phyloP scores from a whole-genome alignment of 441 rosid species.

The Erysimum pusillum region DNA sequence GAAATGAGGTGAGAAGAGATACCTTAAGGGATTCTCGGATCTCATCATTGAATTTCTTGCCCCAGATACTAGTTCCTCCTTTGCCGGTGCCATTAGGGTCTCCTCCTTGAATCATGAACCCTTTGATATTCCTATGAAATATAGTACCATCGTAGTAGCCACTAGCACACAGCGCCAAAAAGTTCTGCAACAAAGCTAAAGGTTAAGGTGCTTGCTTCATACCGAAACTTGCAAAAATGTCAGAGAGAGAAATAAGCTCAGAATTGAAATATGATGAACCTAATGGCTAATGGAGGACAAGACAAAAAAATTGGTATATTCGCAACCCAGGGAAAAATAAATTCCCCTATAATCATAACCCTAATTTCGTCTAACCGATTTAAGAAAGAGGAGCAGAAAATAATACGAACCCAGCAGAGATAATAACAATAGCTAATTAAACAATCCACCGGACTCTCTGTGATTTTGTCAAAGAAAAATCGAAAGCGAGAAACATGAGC shows the following conservation, averaged over 20 bases:
- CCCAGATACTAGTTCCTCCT: slow-evolving; percentile 98
- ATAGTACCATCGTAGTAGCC: slow-evolving; percentile 91
- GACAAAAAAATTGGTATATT: neutral
- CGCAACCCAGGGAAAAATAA: neutral
- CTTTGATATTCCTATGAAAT: slow-evolving; percentile 92
- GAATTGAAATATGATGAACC: neutral
- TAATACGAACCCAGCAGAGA: slow-evolving; percentile 3
- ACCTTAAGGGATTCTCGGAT: slow-evolving; percentile 98
- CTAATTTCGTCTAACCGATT: neutral
- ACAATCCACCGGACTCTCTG: neutral
- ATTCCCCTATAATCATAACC: neutral
- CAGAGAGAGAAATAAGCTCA: neutral
- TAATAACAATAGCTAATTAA: neutral
- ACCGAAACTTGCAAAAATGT: neutral
- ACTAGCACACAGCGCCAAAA: slow-evolving; percentile 90
- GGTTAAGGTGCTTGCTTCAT: too few relatives aligned
- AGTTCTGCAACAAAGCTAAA: slow-evolving; percentile 62
- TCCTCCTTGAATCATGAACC: slow-evolving; percentile 99
- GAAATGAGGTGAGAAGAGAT: neutral
- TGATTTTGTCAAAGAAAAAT: neutral
- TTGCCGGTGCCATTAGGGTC: slow-evolving; percentile 96
- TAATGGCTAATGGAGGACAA: neutral
- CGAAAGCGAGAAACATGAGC: neutral
- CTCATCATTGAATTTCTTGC: slow-evolving; percentile 97
- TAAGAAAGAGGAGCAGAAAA: neutral